phyloP scores from a whole-genome alignment of 495 filamentous ascomycete genomes.

The Penicillium atrosanguineum region DNA sequence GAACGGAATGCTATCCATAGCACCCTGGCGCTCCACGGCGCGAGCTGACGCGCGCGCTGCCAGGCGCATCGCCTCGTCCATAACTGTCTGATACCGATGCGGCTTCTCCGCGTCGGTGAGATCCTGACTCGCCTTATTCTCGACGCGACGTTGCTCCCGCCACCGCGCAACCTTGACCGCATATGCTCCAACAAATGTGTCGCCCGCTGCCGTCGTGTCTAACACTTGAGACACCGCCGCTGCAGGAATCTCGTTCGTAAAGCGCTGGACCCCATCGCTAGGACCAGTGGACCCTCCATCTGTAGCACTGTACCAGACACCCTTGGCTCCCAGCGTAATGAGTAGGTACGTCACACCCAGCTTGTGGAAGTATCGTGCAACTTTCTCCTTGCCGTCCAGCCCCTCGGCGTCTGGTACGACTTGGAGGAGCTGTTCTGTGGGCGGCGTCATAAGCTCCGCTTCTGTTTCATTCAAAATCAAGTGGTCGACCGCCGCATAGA shows the following conservation, averaged over 20 bases:
- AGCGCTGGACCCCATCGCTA: constrained; percentile 31
- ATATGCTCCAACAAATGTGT: constrained; percentile 91
- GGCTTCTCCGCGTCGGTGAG: constrained; percentile 41
- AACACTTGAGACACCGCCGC: constrained; percentile 66
- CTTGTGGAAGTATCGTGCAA: constrained; percentile 57
- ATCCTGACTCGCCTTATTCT: constrained; percentile 34
- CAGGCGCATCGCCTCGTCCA: constrained; percentile 59
- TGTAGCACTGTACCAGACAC: constrained; percentile 58
- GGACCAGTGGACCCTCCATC: constrained; percentile 39
- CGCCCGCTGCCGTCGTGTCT: constrained; percentile 92
- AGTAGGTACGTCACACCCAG: constrained; percentile 73
- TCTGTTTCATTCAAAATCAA: constrained; percentile 92
- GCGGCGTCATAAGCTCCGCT: constrained; percentile 64
- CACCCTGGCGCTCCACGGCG: constrained; percentile 74
- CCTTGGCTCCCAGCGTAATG: constrained; percentile 78
- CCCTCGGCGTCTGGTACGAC: constrained; percentile 39
- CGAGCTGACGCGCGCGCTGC: constrained; percentile 73
- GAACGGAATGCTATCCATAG: constrained; percentile 89
- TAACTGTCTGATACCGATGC: constrained; percentile 44
- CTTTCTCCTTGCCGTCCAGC: constrained; percentile 47
- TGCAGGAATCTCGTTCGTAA: constrained; percentile 46
- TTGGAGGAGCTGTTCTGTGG: constrained; percentile 29
- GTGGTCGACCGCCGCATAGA: constrained; percentile 68
- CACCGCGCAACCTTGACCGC: constrained; percentile 60
- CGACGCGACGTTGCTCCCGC: constrained; percentile 35